phyloP scores from a whole-genome alignment of 306 rosid genomes.

The apple (Malus domestica) region DNA sequence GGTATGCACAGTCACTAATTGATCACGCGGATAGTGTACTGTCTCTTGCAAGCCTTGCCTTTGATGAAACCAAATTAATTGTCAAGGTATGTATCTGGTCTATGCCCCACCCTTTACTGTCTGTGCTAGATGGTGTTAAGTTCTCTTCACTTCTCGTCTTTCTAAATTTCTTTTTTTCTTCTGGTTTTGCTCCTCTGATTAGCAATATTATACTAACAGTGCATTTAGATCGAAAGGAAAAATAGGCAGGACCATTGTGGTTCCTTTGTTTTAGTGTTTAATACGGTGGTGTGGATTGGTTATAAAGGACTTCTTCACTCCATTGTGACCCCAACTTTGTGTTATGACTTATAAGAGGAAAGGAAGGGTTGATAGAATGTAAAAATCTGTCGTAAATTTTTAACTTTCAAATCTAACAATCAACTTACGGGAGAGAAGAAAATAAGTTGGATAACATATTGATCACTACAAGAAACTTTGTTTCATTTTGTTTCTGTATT shows the following conservation, averaged over 20 bases:
- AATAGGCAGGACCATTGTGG: not conserved
- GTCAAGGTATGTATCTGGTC: constrained; percentile 57
- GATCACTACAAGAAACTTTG: not conserved
- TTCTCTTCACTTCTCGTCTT: constrained; percentile 11
- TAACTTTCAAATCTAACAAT: not conserved
- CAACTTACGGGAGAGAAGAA: not conserved
- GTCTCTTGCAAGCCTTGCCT: constrained; percentile 93
- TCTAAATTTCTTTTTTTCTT: not conserved
- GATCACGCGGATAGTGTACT: constrained; percentile 85
- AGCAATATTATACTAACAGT: not conserved
- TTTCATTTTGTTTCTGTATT: not conserved
- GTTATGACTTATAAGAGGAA: not conserved
- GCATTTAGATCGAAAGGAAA: not conserved
- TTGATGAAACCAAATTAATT: constrained; percentile 72
- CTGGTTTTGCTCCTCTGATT: not conserved
- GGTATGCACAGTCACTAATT: constrained; percentile 81
- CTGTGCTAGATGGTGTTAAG: not conserved
- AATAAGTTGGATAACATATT: not conserved
- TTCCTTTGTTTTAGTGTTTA: not conserved
- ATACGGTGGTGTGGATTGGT: not conserved
- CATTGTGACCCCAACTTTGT: not conserved
- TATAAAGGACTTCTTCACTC: not conserved
- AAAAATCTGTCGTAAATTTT: not conserved
- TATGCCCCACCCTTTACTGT: not conserved
- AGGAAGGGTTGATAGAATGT: not conserved